Evolutionary conservation across 192 early-diverging fungal genomes (phyloP), one percentile per base, ranked within the genome.

Genomic region (Jimgerdemannia lactiflua): DNA sequence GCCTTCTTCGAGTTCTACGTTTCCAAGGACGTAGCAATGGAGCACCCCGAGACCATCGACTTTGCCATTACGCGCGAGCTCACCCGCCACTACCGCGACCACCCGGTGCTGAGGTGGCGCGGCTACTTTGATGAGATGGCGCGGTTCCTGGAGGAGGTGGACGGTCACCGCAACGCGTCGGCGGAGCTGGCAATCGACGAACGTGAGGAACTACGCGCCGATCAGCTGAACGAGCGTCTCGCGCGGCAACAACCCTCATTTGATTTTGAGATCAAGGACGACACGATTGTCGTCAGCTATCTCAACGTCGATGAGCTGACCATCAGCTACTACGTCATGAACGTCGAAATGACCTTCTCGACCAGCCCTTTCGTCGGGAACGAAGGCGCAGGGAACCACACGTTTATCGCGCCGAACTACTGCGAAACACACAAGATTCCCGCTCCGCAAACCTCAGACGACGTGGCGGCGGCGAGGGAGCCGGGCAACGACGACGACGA

Each of bases 341-440:
- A 87, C 65, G 77, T 82, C 17, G 86, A 87, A 73, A 79, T 78
- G n/a, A 84, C 85, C 75, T 87, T 87, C 70, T 87, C 86, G 0
- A 77, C 70, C 42, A 81, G 77, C 10, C 84, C 86, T 8, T 82
- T 87, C 49, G 64, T 82, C 8, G 49, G 41, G 59, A 75, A 69
- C 39, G 67, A 70, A 17, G 49, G 59, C 74, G 1, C 71, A 70
- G 20, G 68, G 17, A 72, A 77, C 4, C 74, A 76, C 49, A 78
- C 79, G 14, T 83, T 83, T 68, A 78, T 82, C n/a, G 82, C 83
- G 3, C 79, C 85, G 1, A 84, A 80, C 17, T 75, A 87, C 41
- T 74, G 67, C 4, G 73, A 81, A 54, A 59, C 49, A 6, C 6
- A 10, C 49, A 14, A 10, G 8, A 6, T 59, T 10, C 49, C 49